Base-by-base conservation (phyloP, 1,139 yeast species). In the Kluyveromyces sp. region DNA sequence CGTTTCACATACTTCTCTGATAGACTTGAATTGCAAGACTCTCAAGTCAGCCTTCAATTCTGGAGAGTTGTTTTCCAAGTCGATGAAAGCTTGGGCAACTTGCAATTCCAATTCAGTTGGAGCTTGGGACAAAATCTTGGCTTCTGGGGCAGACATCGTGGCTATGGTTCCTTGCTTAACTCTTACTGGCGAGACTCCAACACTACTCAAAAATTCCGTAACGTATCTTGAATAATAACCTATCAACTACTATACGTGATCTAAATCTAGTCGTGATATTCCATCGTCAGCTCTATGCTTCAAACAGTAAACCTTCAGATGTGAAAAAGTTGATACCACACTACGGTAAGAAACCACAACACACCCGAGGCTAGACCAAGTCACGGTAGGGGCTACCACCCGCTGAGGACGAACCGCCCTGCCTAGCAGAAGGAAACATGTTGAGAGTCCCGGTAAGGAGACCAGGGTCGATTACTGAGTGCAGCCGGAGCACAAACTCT, bases 71-170 rank as follows among this genome's bases (percentile, higher is more conserved):
- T 80, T 75, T 80, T 94, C 98, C 75, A 92, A 83, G 79, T 92
- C 99, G 68, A 83, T 73, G 73, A 92, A 87, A 67, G 98, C 96
- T 80, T 92, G 97, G 67, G 96, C 97, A 71, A 92, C 95, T 80
- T 92, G 95, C 75, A 92, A 87, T 80, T 92, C 99, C 76, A 92
- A 87, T 78, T 92, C 97, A 71, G 92, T 72, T 77, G 97, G 97
- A 69, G 81, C 81, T 70, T 81, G 81, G 65, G 84, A 77, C 74
- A 88, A 82, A 75, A 92, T 82, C 83, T 94, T 92, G 74, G 86
- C 79, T 74, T 87, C 86, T 48, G 51, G 51, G 70, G 95, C 94
- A 74, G 96, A 87, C 96, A 88, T 88, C 51, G 49, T 49, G 50
- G 46, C 49, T 48, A 46, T 49, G 42, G 45, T 48, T 50, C 48